A percentile compares a stretch with the other conserved stretches of the same genome.
These are phyloP conservation scores for Penicillium sp. DNA, from an alignment of 2,329 filamentous ascomycete species.

Conservation along the genomic window DNA sequence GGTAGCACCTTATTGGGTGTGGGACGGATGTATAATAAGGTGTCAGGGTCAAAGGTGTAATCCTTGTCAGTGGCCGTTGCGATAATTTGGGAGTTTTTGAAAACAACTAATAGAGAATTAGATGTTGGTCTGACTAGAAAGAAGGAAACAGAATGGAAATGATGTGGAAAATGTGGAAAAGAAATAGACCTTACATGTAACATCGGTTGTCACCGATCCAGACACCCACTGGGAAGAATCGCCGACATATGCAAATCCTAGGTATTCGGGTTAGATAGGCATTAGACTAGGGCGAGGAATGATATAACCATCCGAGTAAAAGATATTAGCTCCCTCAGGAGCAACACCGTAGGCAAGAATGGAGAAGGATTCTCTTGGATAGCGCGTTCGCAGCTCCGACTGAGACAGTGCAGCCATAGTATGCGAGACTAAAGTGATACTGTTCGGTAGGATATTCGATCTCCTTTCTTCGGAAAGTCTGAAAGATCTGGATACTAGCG, in stretches of 20 bases:
- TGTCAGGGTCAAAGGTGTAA: slow-evolving; percentile 12
- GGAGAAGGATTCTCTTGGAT: slow-evolving; percentile 13
- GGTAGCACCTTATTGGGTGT: slow-evolving; percentile 9
- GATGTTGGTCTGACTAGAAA: not conserved
- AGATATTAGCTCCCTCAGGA: slow-evolving; percentile 4
- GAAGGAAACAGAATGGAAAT: not conserved
- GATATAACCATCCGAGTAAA: slow-evolving; percentile 18
- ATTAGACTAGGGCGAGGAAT: no score
- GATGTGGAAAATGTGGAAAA: not conserved
- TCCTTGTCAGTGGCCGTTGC: slow-evolving; percentile 15
- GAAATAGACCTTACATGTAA: slow-evolving; percentile 13
- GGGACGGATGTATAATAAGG: slow-evolving; percentile 18
- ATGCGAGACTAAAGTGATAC: slow-evolving; percentile 8
- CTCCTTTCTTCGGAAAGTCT: slow-evolving; percentile 7
- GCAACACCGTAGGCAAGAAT: slow-evolving; percentile 16
- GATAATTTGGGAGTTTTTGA: slow-evolving; percentile 8
- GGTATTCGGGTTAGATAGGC: not conserved
- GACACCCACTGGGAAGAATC: slow-evolving; percentile 16
- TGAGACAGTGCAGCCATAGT: slow-evolving; percentile 2
- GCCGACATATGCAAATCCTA: slow-evolving; percentile 20
- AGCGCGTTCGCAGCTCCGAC: slow-evolving; percentile 11
- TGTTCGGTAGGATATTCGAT: not conserved
- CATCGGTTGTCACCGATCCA: slow-evolving; percentile 16
- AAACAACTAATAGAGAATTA: slow-evolving; percentile 7
- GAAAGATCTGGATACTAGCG: not conserved